A percentile compares a stretch with the other conserved stretches of the same genome.
These are phyloP conservation scores for Exserohilum rostratum DNA, from an alignment of 2,329 filamentous ascomycete genomes.

Conservation along the genomic window DNA sequence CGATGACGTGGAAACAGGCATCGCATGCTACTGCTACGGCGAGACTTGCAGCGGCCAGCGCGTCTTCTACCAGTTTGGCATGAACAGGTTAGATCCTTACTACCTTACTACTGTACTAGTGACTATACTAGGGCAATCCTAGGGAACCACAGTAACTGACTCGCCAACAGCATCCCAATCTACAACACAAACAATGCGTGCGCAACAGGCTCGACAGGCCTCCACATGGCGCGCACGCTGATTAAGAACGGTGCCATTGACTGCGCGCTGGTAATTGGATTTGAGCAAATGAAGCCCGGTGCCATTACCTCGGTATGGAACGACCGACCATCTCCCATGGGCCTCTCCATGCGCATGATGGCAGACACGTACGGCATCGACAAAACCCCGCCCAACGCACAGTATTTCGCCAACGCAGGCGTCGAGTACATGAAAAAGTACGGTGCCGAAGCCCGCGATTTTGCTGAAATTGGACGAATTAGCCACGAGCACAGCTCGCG, in stretches of 20 bases:
- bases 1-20: constrained; percentile 90
- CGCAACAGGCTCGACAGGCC: constrained; percentile 86
- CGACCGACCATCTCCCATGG: constrained; percentile 79
- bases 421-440: constrained; percentile 94
- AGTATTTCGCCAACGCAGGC: constrained; percentile 94
- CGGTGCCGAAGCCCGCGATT: constrained; percentile 82
- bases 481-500: constrained; percentile 88
- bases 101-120: not conserved
- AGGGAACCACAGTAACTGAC: constrained; percentile 10
- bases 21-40: constrained; percentile 96
- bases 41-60: constrained; percentile 93
- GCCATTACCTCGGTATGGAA: constrained; percentile 80
- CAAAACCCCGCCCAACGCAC: constrained; percentile 81
- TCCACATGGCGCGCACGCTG: constrained; percentile 79
- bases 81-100: constrained; percentile 63
- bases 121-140: too few relatives aligned
- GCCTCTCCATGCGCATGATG: constrained; percentile 79
- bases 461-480: constrained; percentile 88
- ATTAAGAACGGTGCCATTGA: constrained; percentile 80
- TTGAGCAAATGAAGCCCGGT: constrained; percentile 96
- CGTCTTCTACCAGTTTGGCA: constrained; percentile 97
- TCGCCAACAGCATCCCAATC: constrained; percentile 73
- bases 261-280: constrained; percentile 88
- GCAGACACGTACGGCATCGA: constrained; percentile 76
- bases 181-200: constrained; percentile 99